Evolutionary conservation across 1,284 basidiomycete species (phyloP).

Genomic region (Polyporus tsugae): DNA sequence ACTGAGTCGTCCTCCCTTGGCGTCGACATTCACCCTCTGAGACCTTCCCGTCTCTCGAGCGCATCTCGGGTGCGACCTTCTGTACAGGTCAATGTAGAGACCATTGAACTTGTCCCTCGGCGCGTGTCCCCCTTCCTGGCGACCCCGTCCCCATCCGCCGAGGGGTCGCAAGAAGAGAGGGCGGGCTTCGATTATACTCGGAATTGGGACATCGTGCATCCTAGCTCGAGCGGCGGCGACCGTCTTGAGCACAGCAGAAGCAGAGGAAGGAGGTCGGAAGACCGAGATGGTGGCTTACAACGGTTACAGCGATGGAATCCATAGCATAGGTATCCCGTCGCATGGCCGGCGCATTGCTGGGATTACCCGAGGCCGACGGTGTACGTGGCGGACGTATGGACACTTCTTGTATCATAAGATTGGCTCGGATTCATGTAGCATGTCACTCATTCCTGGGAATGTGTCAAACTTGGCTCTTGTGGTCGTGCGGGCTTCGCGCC

Average conservation of each 20-base stretch:
- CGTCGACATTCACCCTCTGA: background rate
- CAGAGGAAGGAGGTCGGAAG: constrained; percentile 8
- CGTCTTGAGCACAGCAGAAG: background rate
- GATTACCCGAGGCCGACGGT: background rate
- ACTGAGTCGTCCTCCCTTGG: constrained; percentile 1
- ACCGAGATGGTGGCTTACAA: background rate
- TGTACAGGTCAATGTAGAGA: background rate
- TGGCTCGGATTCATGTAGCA: background rate
- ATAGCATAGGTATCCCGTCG: background rate
- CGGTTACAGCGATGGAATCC: constrained; percentile 13
- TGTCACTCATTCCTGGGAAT: background rate
- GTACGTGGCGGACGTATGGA: background rate
- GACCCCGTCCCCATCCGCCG: background rate
- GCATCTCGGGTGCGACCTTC: constrained; percentile 1
- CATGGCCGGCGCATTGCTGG: background rate
- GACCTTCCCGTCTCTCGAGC: constrained; percentile 6
- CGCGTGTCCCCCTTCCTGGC: background rate
- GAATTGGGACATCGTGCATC: constrained; percentile 2
- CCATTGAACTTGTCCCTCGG: constrained; percentile 22
- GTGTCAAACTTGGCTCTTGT: background rate
- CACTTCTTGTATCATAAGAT: background rate
- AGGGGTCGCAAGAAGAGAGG: background rate
- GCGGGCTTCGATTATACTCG: background rate
- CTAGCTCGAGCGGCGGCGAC: background rate
- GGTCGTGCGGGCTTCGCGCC: background rate